phyloP scores from a whole-genome alignment of 2,329 filamentous ascomycete species.

The Cladorrhinum sp. region DNA sequence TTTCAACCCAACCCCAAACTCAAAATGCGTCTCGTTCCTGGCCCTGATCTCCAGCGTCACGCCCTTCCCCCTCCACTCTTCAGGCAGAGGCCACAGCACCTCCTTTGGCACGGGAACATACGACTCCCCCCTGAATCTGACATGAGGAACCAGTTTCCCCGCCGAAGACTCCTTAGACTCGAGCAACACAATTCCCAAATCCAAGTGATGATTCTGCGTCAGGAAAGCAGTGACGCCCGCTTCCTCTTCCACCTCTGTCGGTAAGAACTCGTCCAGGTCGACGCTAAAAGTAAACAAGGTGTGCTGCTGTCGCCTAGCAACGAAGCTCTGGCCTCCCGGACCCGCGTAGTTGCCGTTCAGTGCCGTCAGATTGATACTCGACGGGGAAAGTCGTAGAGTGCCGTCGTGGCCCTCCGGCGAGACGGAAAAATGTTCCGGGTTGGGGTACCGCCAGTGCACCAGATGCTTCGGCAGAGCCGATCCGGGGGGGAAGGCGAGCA shows the following conservation, averaged over 20 bases:
- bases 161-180: conserved; percentile 16
- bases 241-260: conserved; percentile 42
- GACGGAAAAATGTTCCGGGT: conserved; percentile 42
- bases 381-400: conserved; percentile 47
- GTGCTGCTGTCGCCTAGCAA: conserved; percentile 57
- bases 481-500: conserved; percentile 35
- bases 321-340: conserved; percentile 48
- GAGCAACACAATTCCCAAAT: conserved; percentile 42
- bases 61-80: conserved; percentile 34
- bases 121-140: conserved; percentile 45
- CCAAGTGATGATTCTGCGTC: conserved; percentile 52
- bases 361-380: conserved; percentile 52
- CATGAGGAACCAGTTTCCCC: conserved; percentile 36
- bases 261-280: conserved; percentile 43
- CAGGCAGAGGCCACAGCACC: conserved; percentile 39
- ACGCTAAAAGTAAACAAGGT: conserved; percentile 52
- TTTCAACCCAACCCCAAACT: conserved; percentile 38
- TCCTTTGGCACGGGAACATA: conserved; percentile 38
- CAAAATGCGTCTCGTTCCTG: conserved; percentile 45
- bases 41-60: conserved; percentile 43
- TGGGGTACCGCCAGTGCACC: conserved; percentile 54
- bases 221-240: conserved; percentile 53
- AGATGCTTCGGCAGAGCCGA: conserved; percentile 51
- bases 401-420: conserved; percentile 43
- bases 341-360: conserved; percentile 48